Conservation (phyloP, 345 rosid species). For the Clarkia xantiana region DNA sequence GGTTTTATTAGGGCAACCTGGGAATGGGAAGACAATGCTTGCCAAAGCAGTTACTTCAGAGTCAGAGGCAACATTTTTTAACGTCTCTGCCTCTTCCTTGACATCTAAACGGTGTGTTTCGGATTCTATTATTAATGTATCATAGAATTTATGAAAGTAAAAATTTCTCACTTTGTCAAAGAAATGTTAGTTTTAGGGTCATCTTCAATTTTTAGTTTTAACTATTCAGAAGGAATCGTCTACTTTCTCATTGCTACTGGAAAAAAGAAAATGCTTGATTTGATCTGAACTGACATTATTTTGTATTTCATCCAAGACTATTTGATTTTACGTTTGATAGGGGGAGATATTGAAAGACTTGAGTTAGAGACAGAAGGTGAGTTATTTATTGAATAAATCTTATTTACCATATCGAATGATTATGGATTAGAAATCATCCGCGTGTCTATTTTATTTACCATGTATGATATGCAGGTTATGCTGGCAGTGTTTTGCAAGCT, state of each 20-base stretch:
- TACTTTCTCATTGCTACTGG: too few species aligned
- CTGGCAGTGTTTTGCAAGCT: slow-evolving; percentile 97
- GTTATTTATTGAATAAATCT: slow-evolving; percentile 2
- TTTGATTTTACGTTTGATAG: slow-evolving; percentile 22
- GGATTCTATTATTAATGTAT: not conserved
- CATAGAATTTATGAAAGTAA: too few species aligned
- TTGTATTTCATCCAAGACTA: too few species aligned
- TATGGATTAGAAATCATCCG: too few species aligned
- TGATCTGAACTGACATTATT: not conserved
- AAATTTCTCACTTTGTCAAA: too few species aligned
- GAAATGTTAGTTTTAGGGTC: not conserved
- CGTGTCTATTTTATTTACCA: too few species aligned
- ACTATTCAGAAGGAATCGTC: too few species aligned
- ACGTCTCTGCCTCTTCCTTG: slow-evolving; percentile 85
- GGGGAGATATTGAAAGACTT: slow-evolving; percentile 61
- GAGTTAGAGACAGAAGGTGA: slow-evolving; percentile 77
- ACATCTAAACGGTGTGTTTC: slow-evolving; percentile 77
- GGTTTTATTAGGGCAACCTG: slow-evolving; percentile 96
- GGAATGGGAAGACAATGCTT: slow-evolving; percentile 97
- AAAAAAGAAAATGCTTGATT: not conserved
- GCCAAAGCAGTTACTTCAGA: slow-evolving; percentile 97
- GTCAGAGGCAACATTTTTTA: slow-evolving; percentile 90
- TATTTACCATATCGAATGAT: not conserved
- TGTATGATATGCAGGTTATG: slow-evolving; percentile 55
- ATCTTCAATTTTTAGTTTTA: too few species aligned